A percentile compares a stretch with the other conserved stretches of the same genome.
Conservation (phyloP, 2,329 filamentous ascomycete genomes). For the Xenosphaeropsis pyriputrescens region DNA sequence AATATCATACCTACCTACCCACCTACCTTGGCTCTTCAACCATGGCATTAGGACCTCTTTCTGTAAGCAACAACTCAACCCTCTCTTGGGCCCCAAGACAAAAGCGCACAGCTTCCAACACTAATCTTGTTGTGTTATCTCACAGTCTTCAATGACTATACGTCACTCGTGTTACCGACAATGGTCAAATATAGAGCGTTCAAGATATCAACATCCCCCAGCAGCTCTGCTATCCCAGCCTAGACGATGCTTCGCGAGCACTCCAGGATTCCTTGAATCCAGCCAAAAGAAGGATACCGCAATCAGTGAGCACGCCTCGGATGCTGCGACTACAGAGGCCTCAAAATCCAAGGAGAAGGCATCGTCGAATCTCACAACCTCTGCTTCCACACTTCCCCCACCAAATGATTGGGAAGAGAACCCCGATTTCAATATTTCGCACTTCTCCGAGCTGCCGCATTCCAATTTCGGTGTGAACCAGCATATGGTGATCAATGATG, state of each 20-base stretch:
- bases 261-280: too few relatives aligned
- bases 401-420: conserved; percentile 54
- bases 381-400: conserved; percentile 8
- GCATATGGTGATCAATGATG: conserved; percentile 87
- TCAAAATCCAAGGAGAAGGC: too few relatives aligned
- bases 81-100: background rate
- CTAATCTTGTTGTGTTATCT: too few relatives aligned
- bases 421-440: conserved; percentile 53
- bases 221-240: conserved; percentile 1
- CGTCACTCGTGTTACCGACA: background rate
- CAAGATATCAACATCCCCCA: background rate
- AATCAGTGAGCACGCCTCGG: conserved; percentile 6
- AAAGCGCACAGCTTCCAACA: too few relatives aligned
- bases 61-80: conserved; percentile 7
- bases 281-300: conserved; percentile 1
- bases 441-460: conserved; percentile 64
- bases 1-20: too few relatives aligned
- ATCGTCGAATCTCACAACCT: background rate
- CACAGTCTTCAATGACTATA: too few relatives aligned
- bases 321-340: conserved; percentile 4
- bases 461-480: conserved; percentile 87
- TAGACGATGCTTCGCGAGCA: background rate
- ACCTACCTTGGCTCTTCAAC: too few relatives aligned
- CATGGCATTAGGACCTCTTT: conserved; percentile 13
- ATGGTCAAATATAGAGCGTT: background rate